These are phyloP conservation scores for Raddia guianensis DNA, from an alignment of 176 grass and related monocot genomes.

Conservation along the genomic window DNA sequence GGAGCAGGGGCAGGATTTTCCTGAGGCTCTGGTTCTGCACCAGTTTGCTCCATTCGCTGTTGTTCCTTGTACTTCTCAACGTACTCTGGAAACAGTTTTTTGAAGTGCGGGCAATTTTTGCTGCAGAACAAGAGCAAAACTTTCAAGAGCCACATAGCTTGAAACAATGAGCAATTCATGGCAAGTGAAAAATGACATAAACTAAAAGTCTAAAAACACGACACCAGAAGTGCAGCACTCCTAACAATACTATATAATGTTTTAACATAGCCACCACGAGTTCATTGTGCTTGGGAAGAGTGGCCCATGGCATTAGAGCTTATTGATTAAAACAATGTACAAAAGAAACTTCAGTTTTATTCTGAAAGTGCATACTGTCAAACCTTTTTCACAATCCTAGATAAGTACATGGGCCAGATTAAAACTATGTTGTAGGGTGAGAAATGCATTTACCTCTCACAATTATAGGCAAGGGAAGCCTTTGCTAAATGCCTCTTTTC, in stretches of 20 bases:
- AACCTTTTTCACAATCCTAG: neutral
- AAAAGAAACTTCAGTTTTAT: neutral
- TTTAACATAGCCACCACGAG: neutral
- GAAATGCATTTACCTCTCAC: conserved; percentile 82
- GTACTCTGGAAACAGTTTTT: conserved; percentile 96
- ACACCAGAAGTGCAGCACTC: too few relatives aligned
- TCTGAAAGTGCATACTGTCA: neutral
- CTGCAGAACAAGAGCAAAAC: conserved; percentile 43
- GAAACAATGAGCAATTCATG: neutral
- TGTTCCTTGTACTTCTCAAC: conserved; percentile 83
- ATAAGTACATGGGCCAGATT: neutral
- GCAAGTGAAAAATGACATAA: neutral
- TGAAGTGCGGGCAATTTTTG: conserved; percentile 92
- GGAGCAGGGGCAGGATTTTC: conserved; percentile 43
- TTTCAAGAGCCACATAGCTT: neutral
- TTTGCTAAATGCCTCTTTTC: conserved; percentile 92
- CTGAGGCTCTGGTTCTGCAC: conserved; percentile 39
- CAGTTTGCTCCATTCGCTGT: conserved; percentile 41
- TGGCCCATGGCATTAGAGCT: neutral
- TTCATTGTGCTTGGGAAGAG: neutral
- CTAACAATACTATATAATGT: neutral
- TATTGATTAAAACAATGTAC: neutral
- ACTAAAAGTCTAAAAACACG: neutral
- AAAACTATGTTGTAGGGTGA: neutral
- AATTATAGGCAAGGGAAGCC: conserved; percentile 97